phyloP scores from a whole-genome alignment of 805 yeast genomes.

The Danielia reshetovae region DNA sequence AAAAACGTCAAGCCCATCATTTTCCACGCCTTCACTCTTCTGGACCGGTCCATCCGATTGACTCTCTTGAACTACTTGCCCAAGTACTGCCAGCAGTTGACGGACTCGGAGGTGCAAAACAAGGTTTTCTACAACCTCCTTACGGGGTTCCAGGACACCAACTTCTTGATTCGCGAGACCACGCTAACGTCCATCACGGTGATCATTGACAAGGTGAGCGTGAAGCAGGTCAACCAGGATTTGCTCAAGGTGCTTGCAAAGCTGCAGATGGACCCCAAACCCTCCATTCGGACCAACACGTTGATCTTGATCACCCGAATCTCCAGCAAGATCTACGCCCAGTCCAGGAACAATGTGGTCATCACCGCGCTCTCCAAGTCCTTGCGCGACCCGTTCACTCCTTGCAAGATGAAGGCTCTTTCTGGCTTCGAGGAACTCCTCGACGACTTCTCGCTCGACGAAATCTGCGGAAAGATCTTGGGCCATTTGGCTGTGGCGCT shows the following conservation, averaged over 20 bases:
- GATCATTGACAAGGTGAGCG: slow-evolving; percentile 62
- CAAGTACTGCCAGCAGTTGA: slow-evolving; percentile 44
- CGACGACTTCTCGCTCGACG: slow-evolving; percentile 65
- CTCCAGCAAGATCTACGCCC: slow-evolving; percentile 51
- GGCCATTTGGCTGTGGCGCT: slow-evolving; percentile 84
- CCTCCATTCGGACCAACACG: slow-evolving; percentile 76
- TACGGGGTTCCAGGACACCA: slow-evolving; percentile 86
- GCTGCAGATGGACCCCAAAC: slow-evolving; percentile 70
- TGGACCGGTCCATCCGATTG: slow-evolving; percentile 76
- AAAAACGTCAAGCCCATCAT: slow-evolving; percentile 55
- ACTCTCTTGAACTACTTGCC: slow-evolving; percentile 65
- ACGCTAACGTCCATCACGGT: slow-evolving; percentile 66
- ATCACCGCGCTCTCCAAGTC: slow-evolving; percentile 86
- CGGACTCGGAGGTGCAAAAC: slow-evolving; percentile 60
- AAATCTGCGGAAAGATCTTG: slow-evolving; percentile 73
- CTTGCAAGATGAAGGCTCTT: slow-evolving; percentile 72
- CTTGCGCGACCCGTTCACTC: slow-evolving; percentile 71
- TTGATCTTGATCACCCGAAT: slow-evolving; percentile 65
- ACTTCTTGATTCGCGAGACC: slow-evolving; percentile 72
- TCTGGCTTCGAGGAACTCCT: slow-evolving; percentile 64
- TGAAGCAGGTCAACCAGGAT: slow-evolving; percentile 83
- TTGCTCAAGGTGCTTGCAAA: slow-evolving; percentile 75
- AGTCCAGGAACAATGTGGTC: slow-evolving; percentile 65
- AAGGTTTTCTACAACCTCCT: slow-evolving; percentile 63
- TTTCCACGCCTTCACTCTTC: slow-evolving; percentile 55